A percentile compares a stretch with the other conserved stretches of the same genome.
Evolutionary conservation across 1,284 basidiomycete species (phyloP).

Genomic region (Tylopilus sp.): DNA sequence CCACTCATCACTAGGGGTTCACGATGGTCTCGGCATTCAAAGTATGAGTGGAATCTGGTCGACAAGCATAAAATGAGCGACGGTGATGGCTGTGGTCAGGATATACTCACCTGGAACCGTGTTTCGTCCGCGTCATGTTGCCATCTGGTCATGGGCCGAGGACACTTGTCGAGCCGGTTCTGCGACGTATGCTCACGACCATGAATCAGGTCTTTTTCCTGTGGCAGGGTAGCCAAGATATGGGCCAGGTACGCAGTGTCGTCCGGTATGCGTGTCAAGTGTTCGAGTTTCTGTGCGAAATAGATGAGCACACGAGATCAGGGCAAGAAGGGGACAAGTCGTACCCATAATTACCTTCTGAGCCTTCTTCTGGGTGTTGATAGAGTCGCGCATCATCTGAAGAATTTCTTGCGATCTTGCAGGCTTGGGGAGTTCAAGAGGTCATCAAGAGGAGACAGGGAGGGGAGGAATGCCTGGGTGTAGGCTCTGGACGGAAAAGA

Average conservation of each 20-base stretch:
- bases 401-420: conserved; percentile 87
- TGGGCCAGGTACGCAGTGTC: conserved; percentile 98
- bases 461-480: conserved; percentile 19
- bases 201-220: conserved; percentile 89
- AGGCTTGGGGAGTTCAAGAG: conserved; percentile 79
- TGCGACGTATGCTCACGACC: too few relatives aligned
- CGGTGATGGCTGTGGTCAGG: too few relatives aligned
- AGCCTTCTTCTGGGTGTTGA: conserved; percentile 75
- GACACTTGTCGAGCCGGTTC: too few relatives aligned
- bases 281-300: conserved; percentile 81
- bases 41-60: too few relatives aligned
- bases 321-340: conserved; percentile 35
- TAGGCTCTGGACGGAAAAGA: conserved; percentile 40
- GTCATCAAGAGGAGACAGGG: conserved; percentile 53
- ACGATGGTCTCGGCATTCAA: too few relatives aligned
- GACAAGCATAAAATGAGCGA: too few relatives aligned
- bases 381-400: conserved; percentile 87
- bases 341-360: conserved; percentile 84
- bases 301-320: conserved; percentile 35
- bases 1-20: too few relatives aligned
- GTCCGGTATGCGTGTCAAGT: conserved; percentile 90
- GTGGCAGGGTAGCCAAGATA: conserved; percentile 84
- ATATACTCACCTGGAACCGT: too few relatives aligned
- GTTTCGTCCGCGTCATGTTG: too few relatives aligned
- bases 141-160: too few relatives aligned